Conservation (phyloP, 106 monocot species). For the Allium fistulosum region DNA sequence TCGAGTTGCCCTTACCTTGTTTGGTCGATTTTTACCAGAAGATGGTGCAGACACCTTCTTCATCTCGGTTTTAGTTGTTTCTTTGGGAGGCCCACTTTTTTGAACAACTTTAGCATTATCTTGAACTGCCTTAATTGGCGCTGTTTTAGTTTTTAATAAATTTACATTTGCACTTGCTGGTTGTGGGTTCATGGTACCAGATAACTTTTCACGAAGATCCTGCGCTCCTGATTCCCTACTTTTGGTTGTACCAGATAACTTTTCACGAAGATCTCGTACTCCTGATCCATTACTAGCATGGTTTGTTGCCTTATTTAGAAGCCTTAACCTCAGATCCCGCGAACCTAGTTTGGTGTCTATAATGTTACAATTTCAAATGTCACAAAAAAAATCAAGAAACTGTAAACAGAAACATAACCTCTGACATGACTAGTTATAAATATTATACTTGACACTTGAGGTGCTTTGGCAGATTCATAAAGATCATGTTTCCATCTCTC, state of each 20-base stretch:
- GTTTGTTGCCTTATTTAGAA: constrained; percentile 46
- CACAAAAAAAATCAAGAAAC: constrained; percentile 10
- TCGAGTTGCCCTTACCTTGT: constrained; percentile 5
- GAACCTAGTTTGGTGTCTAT: constrained; percentile 36
- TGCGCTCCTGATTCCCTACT: constrained; percentile 23
- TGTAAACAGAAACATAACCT: neutral
- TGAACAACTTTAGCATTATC: constrained; percentile 7
- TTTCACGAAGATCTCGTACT: constrained; percentile 68
- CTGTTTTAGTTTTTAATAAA: constrained; percentile 15
- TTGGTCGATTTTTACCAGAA: constrained; percentile 9
- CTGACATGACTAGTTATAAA: constrained; percentile 1
- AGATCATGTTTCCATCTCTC: constrained; percentile 95
- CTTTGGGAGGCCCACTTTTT: neutral
- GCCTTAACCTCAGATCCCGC: constrained; percentile 55
- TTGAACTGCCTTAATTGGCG: constrained; percentile 2
- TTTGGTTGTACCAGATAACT: constrained; percentile 39
- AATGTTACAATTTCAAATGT: constrained; percentile 3
- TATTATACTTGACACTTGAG: constrained; percentile 58
- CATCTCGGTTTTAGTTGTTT: neutral
- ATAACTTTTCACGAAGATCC: constrained; percentile 79
- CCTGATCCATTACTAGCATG: constrained; percentile 25
- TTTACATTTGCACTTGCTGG: constrained; percentile 23
- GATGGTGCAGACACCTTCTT: constrained; percentile 8
- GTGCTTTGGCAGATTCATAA: constrained; percentile 36
- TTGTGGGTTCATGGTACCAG: constrained; percentile 42